A percentile compares a stretch with the other conserved stretches of the same genome.
phyloP scores from a whole-genome alignment of 176 grass and related monocot species.

The Alloteropsis semialata region DNA sequence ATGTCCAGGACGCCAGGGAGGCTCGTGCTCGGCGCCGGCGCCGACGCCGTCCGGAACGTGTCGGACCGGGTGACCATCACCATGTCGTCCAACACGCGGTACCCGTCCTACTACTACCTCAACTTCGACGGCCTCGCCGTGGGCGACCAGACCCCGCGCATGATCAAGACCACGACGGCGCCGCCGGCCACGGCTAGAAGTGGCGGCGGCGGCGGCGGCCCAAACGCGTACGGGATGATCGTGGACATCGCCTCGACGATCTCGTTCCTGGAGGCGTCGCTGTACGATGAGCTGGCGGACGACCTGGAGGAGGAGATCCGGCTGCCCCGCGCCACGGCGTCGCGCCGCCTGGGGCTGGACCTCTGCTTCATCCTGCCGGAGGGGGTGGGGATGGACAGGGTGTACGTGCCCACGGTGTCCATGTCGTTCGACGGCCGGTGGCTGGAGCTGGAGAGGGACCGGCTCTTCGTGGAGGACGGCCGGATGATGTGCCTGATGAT shows the following conservation, averaged over 20 bases:
- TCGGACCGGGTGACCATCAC: conserved; percentile 25
- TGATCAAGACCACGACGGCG: background rate
- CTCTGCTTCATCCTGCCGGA: conserved; percentile 60
- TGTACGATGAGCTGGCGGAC: conserved; percentile 48
- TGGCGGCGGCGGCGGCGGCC: background rate
- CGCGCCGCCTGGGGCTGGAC: conserved; percentile 43
- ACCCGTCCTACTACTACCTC: conserved; percentile 53
- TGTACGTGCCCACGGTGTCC: conserved; percentile 47
- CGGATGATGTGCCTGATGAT: conserved; percentile 59
- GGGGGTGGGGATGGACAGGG: conserved; percentile 32
- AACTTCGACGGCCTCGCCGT: conserved; percentile 51
- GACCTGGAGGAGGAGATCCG: conserved; percentile 53
- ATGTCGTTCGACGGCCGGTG: conserved; percentile 47
- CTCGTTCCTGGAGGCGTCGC: conserved; percentile 44
- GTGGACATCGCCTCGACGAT: conserved; percentile 61
- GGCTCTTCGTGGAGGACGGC: conserved; percentile 46
- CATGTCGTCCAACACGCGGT: conserved; percentile 13
- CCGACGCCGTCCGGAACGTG: conserved; percentile 13
- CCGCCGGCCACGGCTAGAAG: background rate
- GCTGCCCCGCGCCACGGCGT: conserved; percentile 44
- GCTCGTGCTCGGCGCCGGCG: conserved; percentile 41
- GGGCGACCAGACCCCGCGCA: conserved; percentile 25
- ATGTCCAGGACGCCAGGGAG: conserved; percentile 6
- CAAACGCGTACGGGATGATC: conserved; percentile 47
- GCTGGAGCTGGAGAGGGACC: conserved; percentile 42